phyloP scores from a whole-genome alignment of 768 basidiomycete genomes.

The Galerina marginata region DNA sequence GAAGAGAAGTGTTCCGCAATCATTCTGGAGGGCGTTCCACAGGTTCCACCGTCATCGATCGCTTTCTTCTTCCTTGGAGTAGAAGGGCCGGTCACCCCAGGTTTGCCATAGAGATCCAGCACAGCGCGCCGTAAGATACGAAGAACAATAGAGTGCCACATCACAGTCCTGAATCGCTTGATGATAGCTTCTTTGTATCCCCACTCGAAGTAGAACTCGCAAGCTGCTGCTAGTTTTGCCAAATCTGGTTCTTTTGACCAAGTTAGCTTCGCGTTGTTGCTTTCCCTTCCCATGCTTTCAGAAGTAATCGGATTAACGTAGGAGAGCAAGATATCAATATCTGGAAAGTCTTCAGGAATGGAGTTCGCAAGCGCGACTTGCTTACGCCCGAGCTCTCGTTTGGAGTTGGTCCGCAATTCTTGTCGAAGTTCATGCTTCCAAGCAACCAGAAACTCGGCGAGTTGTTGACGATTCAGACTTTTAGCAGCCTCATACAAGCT shows the following conservation, averaged over 20 bases:
- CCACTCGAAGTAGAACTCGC: slow-evolving; percentile 94
- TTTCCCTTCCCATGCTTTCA: slow-evolving; percentile 55
- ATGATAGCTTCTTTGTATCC: slow-evolving; percentile 82
- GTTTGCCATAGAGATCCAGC: slow-evolving; percentile 48
- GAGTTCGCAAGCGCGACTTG: slow-evolving; percentile 65
- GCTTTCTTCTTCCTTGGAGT: slow-evolving; percentile 43
- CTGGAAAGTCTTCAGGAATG: slow-evolving; percentile 72
- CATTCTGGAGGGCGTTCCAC: slow-evolving; percentile 60
- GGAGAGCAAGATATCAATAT: slow-evolving; percentile 72
- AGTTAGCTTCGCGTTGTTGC: slow-evolving; percentile 41
- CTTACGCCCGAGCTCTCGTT: slow-evolving; percentile 67
- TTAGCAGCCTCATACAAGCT: slow-evolving; percentile 64
- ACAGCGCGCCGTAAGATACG: slow-evolving; percentile 72
- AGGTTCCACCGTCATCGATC: slow-evolving; percentile 23
- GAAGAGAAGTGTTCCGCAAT: slow-evolving; percentile 62
- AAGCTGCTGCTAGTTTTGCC: slow-evolving; percentile 72
- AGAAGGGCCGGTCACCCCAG: slow-evolving; percentile 24
- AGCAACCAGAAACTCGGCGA: slow-evolving; percentile 57
- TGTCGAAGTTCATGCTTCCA: slow-evolving; percentile 70
- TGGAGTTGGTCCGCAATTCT: slow-evolving; percentile 74
- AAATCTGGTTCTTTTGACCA: slow-evolving; percentile 71
- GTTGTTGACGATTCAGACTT: slow-evolving; percentile 46
- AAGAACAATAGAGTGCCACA: slow-evolving; percentile 79
- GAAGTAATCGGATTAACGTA: slow-evolving; percentile 83
- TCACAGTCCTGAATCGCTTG: slow-evolving; percentile 81